phyloP scores from a whole-genome alignment of 352 stramenopile genomes.

The Halophytophthora polymorphica region DNA sequence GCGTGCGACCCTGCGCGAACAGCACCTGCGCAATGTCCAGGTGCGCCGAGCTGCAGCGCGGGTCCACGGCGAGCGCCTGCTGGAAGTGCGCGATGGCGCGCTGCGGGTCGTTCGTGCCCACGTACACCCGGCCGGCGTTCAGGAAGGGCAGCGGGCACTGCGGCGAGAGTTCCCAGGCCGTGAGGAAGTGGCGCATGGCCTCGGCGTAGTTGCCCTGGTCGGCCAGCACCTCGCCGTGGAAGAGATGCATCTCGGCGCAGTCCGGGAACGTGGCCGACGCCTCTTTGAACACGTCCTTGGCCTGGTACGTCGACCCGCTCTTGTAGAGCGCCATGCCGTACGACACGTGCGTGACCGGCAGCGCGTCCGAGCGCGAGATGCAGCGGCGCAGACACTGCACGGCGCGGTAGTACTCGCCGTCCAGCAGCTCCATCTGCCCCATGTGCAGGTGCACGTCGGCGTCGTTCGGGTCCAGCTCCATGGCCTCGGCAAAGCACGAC shows the following conservation, averaged over 20 bases:
- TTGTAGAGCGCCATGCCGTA: slow-evolving; percentile 89
- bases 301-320: slow-evolving; percentile 76
- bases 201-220: slow-evolving; percentile 81
- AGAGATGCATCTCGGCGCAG: slow-evolving; percentile 76
- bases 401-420: slow-evolving; percentile 71
- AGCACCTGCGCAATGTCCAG: slow-evolving; percentile 85
- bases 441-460: slow-evolving; percentile 77
- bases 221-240: slow-evolving; percentile 78
- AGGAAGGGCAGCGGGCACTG: slow-evolving; percentile 80
- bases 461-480: slow-evolving; percentile 69
- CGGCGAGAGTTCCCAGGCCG: slow-evolving; percentile 68
- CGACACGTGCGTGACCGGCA: slow-evolving; percentile 73
- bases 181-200: slow-evolving; percentile 77
- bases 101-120: slow-evolving; percentile 70
- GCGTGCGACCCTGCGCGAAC: slow-evolving; percentile 73
- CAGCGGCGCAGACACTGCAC: slow-evolving; percentile 66
- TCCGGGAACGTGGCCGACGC: slow-evolving; percentile 59
- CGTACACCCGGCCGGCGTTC: slow-evolving; percentile 79
- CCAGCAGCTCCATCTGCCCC: slow-evolving; percentile 78
- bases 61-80: slow-evolving; percentile 72
- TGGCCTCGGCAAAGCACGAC: slow-evolving; percentile 60
- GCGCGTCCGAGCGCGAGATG: slow-evolving; percentile 72
- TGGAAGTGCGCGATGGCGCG: slow-evolving; percentile 81
- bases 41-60: slow-evolving; percentile 75
- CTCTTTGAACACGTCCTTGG: slow-evolving; percentile 78